Evolutionary conservation across 208 protist genomes (phyloP), one percentile per base, ranked within the genome.

Genomic region (Giardia muris): DNA sequence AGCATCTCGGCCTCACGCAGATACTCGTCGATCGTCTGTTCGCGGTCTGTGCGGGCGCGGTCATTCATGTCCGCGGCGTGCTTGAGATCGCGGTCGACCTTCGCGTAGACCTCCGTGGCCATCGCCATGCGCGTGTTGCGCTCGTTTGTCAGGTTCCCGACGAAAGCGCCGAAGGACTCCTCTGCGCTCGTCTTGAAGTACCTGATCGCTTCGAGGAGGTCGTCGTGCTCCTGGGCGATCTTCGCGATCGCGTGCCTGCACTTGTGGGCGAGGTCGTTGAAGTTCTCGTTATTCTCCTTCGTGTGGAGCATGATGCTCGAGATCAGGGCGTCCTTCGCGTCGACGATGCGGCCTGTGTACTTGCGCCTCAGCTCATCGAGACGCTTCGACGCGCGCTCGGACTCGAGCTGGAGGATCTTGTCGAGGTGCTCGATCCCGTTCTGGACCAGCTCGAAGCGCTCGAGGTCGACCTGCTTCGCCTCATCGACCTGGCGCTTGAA

Each of bases 151-250:
- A 76, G 57, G 30, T 76, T 76, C 19, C 57, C 57, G 30, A 76
- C 30, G 30, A 76, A 76, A 30, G 57, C 57, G 57, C 57, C 57
- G 30, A 76, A 76, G 57, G 57, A 76, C 57, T 76, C 57, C 57
- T 76, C 57, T 10, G 57, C 57, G 30, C 57, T 76, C 19, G 57
- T 76, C 57, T 76, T 76, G 57, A 76, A 76, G 57, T 76, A 76
- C 19, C 57, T 10, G 57, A 76, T 76, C 10, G 57, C 10, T 30
- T 76, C 57, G 19, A 76, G 57, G 19, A 76, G 57, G 30, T 76
- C 57, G 57, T 76, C 57, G 57, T 76, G 57, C 57, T 76, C 57
- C 57, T 76, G 57, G 57, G 57, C 57, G 57, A 76, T 76, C 57
- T 76, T 76, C 57, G 57, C 57, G 19, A 76, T 76, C 19, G 57